These are phyloP conservation scores for Myriangium duriaei DNA, from an alignment of 2,329 filamentous ascomycete species.

Conservation along the genomic window DNA sequence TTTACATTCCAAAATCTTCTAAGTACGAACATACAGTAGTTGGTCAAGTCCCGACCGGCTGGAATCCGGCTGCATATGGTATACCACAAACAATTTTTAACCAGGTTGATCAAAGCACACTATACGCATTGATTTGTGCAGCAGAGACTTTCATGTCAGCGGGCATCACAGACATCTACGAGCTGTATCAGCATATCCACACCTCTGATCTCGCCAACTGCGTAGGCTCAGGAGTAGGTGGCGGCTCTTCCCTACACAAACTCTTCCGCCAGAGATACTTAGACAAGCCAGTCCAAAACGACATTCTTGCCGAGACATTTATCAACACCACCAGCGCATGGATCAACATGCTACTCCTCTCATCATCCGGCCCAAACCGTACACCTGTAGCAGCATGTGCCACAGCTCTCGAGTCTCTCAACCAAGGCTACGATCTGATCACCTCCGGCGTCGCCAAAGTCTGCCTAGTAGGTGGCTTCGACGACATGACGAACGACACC, in stretches of 20 bases:
- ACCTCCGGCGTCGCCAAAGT: constrained; percentile 95
- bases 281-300: constrained; percentile 95
- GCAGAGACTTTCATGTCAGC: constrained; percentile 80
- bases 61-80: constrained; percentile 93
- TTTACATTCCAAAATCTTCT: constrained; percentile 93
- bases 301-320: constrained; percentile 97
- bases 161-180: constrained; percentile 96
- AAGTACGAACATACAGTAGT: constrained; percentile 95
- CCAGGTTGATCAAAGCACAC: constrained; percentile 90
- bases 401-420: constrained; percentile 91
- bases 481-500: constrained; percentile 98
- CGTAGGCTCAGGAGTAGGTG: constrained; percentile 95
- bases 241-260: constrained; percentile 76
- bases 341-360: constrained; percentile 98
- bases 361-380: constrained; percentile 95
- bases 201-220: constrained; percentile 97
- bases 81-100: constrained; percentile 95
- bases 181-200: constrained; percentile 99
- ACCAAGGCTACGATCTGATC: constrained; percentile 97
- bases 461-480: constrained; percentile 95
- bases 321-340: constrained; percentile 99
- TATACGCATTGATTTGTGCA: constrained; percentile 88
- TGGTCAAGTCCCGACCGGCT: constrained; percentile 91
- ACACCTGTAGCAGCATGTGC: constrained; percentile 96
- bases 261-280: constrained; percentile 98